A percentile compares a stretch with the other conserved stretches of the same genome.
phyloP scores from a whole-genome alignment of 257 asterid species.

The Capsicum pubescens region DNA sequence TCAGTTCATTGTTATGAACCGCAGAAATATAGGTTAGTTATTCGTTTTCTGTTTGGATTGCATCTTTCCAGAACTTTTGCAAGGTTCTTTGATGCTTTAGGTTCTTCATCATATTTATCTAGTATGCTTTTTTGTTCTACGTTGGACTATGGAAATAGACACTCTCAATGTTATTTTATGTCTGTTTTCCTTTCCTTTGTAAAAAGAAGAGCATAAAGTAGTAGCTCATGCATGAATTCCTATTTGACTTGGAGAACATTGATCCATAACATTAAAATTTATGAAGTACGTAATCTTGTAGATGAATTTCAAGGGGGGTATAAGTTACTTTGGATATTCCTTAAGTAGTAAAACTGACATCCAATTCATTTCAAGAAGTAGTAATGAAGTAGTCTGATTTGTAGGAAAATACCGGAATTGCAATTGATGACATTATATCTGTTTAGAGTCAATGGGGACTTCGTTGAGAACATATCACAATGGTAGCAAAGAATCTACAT shows the following conservation, averaged over 20 bases:
- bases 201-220: background rate
- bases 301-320: background rate
- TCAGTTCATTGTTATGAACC: conserved; percentile 76
- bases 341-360: background rate
- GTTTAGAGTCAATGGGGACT: background rate
- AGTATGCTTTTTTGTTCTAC: background rate
- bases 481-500: background rate
- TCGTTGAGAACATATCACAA: background rate
- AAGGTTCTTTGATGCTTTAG: conserved; percentile 9
- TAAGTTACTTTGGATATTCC: background rate
- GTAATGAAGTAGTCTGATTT: background rate
- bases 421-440: conserved; percentile 2
- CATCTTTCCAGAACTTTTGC: background rate
- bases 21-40: conserved; percentile 57
- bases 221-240: background rate
- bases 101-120: background rate
- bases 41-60: background rate
- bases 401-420: background rate
- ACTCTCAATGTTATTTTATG: background rate
- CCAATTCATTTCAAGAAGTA: background rate
- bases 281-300: background rate
- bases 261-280: background rate
- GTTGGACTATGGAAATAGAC: background rate
- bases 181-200: background rate
- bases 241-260: background rate